Evolutionary conservation across 73 alveolate species (phyloP).

Genomic region (Paraurostyla sp.): DNA sequence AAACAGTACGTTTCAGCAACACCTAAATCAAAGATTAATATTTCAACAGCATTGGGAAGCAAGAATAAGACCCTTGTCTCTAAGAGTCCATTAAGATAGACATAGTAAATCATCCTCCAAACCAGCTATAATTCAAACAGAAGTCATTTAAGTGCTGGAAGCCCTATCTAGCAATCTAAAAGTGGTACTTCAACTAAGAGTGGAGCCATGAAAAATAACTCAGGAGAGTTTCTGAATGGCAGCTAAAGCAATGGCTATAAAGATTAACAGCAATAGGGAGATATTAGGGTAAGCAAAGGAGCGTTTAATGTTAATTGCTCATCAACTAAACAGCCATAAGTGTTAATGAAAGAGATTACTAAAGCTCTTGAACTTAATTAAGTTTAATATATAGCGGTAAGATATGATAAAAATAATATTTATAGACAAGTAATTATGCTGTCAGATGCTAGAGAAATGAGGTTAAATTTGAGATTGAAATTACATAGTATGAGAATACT

Average conservation of each 20-base stretch:
- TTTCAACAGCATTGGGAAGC: conserved; percentile 9
- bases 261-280: conserved; percentile 44
- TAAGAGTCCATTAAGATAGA: conserved; percentile 7
- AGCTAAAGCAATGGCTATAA: no score
- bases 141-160: background rate
- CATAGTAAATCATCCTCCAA: background rate
- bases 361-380: background rate
- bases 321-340: background rate
- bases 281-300: background rate
- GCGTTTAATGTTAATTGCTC: conserved; percentile 38
- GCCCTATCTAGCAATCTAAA: background rate
- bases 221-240: background rate
- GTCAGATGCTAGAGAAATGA: background rate
- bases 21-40: conserved; percentile 32
- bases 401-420: background rate
- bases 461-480: background rate
- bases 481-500: conserved; percentile 27
- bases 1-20: conserved; percentile 32
- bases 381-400: background rate
- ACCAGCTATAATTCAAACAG: conserved; percentile 9
- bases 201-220: background rate
- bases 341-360: background rate
- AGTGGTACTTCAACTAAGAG: background rate
- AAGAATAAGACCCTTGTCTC: conserved; percentile 28
- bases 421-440: background rate